phyloP scores from a whole-genome alignment of 352 stramenopile species.

The Phytophthora constricta region DNA sequence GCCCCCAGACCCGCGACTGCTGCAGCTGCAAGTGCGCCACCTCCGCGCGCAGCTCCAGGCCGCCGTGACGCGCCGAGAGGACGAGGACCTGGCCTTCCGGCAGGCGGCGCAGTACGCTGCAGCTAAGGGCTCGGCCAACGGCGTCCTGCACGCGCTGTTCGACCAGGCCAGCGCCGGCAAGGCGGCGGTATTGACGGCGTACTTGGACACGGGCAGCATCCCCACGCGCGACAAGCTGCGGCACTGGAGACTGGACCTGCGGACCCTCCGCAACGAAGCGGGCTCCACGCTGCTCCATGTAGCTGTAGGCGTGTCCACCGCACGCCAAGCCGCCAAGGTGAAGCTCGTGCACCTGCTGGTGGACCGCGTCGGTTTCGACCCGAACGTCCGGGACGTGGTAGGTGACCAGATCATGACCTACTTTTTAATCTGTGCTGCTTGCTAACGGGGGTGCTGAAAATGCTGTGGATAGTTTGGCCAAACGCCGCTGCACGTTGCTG shows the following conservation, averaged over 20 bases:
- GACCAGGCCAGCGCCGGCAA: conserved; percentile 73
- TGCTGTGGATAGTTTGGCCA: conserved; percentile 58
- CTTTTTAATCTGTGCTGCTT: neutral
- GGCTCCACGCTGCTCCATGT: conserved; percentile 73
- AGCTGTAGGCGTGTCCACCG: conserved; percentile 70
- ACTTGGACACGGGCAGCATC: conserved; percentile 75
- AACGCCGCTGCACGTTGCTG: conserved; percentile 74
- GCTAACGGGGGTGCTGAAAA: neutral
- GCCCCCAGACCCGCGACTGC: conserved; percentile 29
- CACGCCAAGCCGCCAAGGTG: conserved; percentile 68
- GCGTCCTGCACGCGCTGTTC: conserved; percentile 79
- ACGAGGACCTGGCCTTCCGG: conserved; percentile 68
- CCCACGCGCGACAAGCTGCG: conserved; percentile 76
- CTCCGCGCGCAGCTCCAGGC: conserved; percentile 53
- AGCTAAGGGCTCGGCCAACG: conserved; percentile 79
- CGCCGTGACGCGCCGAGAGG: conserved; percentile 59
- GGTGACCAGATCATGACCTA: neutral
- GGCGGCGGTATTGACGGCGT: conserved; percentile 54
- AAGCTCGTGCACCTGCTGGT: conserved; percentile 73
- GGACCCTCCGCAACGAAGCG: conserved; percentile 66
- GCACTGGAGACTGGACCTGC: conserved; percentile 75
- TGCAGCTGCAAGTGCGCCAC: conserved; percentile 60
- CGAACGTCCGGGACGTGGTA: conserved; percentile 72
- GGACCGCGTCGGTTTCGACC: conserved; percentile 73
- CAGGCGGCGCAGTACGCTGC: conserved; percentile 62